Conservation (phyloP, 73 alveolate genomes). For the Paramecium tetraurelia region DNA sequence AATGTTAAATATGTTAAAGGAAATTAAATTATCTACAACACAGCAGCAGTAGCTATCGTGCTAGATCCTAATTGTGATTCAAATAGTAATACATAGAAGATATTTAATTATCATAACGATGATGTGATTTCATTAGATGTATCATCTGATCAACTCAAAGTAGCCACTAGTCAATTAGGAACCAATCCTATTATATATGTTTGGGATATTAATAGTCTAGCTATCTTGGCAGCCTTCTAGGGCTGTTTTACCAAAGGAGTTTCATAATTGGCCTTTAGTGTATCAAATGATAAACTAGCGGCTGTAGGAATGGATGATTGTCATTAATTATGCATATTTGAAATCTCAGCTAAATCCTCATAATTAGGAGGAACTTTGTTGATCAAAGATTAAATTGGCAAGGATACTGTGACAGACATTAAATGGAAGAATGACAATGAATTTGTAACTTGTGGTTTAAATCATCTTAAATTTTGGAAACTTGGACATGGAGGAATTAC, state of each 20-base stretch:
- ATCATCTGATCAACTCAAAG: slow-evolving; percentile 71
- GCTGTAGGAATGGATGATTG: slow-evolving; percentile 80
- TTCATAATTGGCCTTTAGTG: slow-evolving; percentile 69
- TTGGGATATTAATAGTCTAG: slow-evolving; percentile 88
- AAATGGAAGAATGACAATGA: slow-evolving; percentile 79
- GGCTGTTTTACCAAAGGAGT: slow-evolving; percentile 75
- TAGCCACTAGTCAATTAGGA: slow-evolving; percentile 91
- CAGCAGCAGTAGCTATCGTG: slow-evolving; percentile 88
- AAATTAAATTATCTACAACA: slow-evolving; percentile 83
- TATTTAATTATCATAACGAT: slow-evolving; percentile 81
- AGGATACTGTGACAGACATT: slow-evolving; percentile 74
- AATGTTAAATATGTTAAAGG: slow-evolving; percentile 75
- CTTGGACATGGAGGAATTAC: not conserved
- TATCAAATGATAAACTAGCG: slow-evolving; percentile 70
- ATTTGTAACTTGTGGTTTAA: slow-evolving; percentile 73
- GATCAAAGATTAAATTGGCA: slow-evolving; percentile 68
- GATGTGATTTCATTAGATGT: slow-evolving; percentile 87
- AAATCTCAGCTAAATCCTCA: slow-evolving; percentile 46
- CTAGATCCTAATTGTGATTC: slow-evolving; percentile 61
- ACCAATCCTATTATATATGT: slow-evolving; percentile 73
- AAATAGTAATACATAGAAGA: slow-evolving; percentile 69
- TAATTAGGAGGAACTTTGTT: slow-evolving; percentile 41
- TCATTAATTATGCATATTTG: slow-evolving; percentile 75
- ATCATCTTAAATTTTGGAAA: slow-evolving; percentile 64
- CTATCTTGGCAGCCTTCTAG: slow-evolving; percentile 53